Percentiles rank a stretch among this genome's conserved stretches.
Evolutionary conservation across 192 early-diverging fungal genomes (phyloP).

Genomic region (Coemansia sp.): DNA sequence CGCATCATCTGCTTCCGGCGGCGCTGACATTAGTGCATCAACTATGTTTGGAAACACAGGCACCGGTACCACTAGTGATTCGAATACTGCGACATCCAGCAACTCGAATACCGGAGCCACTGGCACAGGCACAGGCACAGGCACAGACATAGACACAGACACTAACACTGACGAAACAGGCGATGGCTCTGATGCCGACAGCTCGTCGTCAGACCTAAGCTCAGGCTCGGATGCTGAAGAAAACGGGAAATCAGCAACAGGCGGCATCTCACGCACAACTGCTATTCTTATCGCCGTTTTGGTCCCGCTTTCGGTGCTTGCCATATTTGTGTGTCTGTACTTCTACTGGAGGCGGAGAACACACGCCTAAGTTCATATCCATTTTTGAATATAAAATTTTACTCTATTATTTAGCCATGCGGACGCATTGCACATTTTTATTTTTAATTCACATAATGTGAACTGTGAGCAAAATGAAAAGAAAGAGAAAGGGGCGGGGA

Average conservation of each 20-base stretch:
- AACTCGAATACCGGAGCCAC: background rate
- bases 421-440: background rate
- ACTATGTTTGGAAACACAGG: too few species aligned
- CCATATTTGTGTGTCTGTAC: conserved; percentile 26
- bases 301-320: conserved; percentile 24
- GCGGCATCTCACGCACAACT: conserved; percentile 31
- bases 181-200: background rate
- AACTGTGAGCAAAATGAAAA: too few species aligned
- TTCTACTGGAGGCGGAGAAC: conserved; percentile 27
- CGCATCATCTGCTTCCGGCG: background rate
- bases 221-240: conserved; percentile 8
- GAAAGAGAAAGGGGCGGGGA: too few species aligned
- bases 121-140: background rate
- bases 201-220: background rate
- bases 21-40: background rate
- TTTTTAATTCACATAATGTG: conserved; percentile 2
- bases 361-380: background rate
- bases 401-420: background rate
- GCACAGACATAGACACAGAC: background rate
- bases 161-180: background rate
- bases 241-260: conserved; percentile 3
- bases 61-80: too few species aligned
- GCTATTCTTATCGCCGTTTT: conserved; percentile 28
- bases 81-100: too few species aligned
- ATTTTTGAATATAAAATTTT: conserved; percentile 3